Conservation (phyloP, 164 flowering plant genomes). For the Hamamelis virginiana region DNA sequence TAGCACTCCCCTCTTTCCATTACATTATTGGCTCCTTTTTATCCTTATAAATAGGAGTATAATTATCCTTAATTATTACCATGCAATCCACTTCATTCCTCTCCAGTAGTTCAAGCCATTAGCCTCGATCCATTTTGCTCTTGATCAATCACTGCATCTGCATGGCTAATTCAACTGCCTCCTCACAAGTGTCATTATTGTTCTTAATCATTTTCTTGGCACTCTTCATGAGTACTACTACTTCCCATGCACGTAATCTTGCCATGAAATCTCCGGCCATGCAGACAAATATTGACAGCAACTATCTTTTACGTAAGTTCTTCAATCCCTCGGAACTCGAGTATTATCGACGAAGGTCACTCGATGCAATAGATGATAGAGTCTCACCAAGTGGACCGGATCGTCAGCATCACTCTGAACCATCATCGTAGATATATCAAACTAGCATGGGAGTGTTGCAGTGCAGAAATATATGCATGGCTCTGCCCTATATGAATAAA, state of each 20-base stretch:
- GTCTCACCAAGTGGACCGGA: constrained; percentile 2
- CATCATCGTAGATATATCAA: too few species aligned
- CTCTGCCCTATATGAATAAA: too few species aligned
- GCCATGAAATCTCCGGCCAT: not conserved
- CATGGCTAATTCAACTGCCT: not conserved
- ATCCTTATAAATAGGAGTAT: not conserved
- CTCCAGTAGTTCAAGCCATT: not conserved
- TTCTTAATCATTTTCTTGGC: not conserved
- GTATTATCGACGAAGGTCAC: not conserved
- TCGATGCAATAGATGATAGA: not conserved
- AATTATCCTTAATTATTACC: not conserved
- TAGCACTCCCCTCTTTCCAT: not conserved
- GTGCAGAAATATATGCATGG: too few species aligned
- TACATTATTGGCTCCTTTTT: too few species aligned
- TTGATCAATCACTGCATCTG: not conserved
- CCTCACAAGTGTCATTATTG: not conserved
- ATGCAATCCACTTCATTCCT: not conserved
- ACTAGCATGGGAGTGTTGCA: too few species aligned
- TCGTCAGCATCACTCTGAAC: not conserved
- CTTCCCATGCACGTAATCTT: constrained; percentile 1
- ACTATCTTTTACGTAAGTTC: not conserved
- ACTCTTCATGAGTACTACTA: not conserved
- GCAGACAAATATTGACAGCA: not conserved
- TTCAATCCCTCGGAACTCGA: not conserved
- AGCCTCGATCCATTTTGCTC: not conserved